Evolutionary conservation across 2,329 filamentous ascomycete genomes (phyloP), one percentile per base, ranked within the genome.

Genomic region (Claviceps spartinae): DNA sequence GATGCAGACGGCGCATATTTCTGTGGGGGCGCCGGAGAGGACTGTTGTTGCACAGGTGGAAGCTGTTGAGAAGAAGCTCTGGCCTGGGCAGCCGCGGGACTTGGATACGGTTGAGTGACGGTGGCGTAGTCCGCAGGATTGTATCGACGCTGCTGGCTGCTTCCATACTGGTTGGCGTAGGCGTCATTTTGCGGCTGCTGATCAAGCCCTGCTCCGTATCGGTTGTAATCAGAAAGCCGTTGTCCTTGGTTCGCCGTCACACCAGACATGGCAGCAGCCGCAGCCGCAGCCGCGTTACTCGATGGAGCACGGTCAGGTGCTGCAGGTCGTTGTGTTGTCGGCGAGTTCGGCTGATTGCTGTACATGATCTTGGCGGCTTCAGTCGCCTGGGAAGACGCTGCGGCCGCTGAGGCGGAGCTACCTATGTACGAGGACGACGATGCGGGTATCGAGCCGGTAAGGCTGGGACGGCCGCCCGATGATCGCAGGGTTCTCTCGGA

Each of bases 81-180:
- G 54, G 61, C 62, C 49, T 69, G 68, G 26, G 52, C 51, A 34
- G 62, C 56, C 5, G 60, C 52, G 50, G 64, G 65, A 36, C 55
- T 58, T 42, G 58, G 68, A 58, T 76, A 81, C 50, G 67, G 59
- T 26, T 63, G 62, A 60, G 72, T 76, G 58, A 81, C 76, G 61
- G 76, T 80, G 54, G 83, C 85, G 64, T 90, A 93, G 56, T 84
- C 83, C 24, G 80, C 81, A 30, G 87, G 87, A 63, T 93, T 87
- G 65, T 93, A 93, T 59, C 80, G 81, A 42, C 81, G 73, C 58
- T 83, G 49, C 24, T 50, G 57, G 9, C 43, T 57, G 11, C 62
- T 58, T 11, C 62, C 61, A 47, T 69, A 64, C 52, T 67, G 65
- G 49, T 64, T 61, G 40, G 57, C 60, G 54, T 69, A 70, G 3